Percentiles rank a stretch among this genome's conserved stretches.
Evolutionary conservation across 305 asterid genomes (phyloP).

Genomic region (Plantago rigida): DNA sequence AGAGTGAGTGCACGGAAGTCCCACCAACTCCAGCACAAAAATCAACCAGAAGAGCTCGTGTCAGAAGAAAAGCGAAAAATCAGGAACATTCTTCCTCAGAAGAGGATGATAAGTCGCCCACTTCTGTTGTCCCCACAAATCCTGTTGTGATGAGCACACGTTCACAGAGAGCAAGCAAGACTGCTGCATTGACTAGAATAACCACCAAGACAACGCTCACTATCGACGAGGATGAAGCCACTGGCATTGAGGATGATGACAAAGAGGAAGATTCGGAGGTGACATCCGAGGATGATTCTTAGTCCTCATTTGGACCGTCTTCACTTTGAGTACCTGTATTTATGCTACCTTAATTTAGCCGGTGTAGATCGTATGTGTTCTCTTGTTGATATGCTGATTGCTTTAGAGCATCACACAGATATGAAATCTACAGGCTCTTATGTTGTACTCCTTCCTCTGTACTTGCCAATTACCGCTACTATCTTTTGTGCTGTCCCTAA

Average conservation of each 20-base stretch:
- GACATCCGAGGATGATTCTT: conserved; percentile 53
- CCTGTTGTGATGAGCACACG: conserved; percentile 44
- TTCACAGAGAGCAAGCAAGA: conserved; percentile 84
- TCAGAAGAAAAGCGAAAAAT: conserved; percentile 49
- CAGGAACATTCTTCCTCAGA: conserved; percentile 52
- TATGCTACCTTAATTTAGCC: no score
- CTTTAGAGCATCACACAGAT: no score
- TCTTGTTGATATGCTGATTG: no score
- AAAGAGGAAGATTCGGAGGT: conserved; percentile 49
- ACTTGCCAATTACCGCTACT: no score
- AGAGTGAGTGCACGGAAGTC: conserved; percentile 35
- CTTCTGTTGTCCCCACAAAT: conserved; percentile 47
- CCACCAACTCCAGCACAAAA: conserved; percentile 64
- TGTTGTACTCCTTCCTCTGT: no score
- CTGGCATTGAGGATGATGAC: conserved; percentile 28
- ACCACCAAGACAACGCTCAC: conserved; percentile 34
- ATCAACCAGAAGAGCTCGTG: conserved; percentile 42
- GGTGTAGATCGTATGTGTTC: no score
- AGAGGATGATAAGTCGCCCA: conserved; percentile 44
- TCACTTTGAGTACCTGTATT: no score
- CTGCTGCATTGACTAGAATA: conserved; percentile 65
- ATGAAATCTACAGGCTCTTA: no score
- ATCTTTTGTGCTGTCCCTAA: no score
- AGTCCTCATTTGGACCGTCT: conserved; percentile 20
- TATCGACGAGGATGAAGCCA: conserved; percentile 51